Percentiles rank a stretch among this genome's conserved stretches.
Evolutionary conservation across 2,329 filamentous ascomycete genomes (phyloP).

Genomic region (Talaromyces verruculosus): DNA sequence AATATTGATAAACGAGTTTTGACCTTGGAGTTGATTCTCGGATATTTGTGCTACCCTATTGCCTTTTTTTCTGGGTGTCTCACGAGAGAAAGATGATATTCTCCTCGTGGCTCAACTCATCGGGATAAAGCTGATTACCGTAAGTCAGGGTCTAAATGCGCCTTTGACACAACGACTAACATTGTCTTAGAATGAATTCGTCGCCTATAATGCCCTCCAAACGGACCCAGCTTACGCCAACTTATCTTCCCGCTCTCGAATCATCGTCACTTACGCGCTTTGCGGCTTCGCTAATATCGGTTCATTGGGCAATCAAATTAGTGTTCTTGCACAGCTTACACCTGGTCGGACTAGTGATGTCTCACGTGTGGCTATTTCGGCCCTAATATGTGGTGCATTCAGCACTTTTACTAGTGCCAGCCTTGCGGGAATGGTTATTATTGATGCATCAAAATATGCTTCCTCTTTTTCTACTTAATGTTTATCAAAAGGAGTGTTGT

Average conservation of each 20-base stretch:
- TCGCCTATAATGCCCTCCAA: constrained; percentile 41
- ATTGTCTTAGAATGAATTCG: background rate
- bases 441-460: background rate
- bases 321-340: constrained; percentile 78
- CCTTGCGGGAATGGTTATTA: constrained; percentile 72
- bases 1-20: constrained; percentile 69
- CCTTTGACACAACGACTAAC: background rate
- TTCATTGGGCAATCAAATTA: constrained; percentile 85
- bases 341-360: constrained; percentile 73
- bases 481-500: background rate
- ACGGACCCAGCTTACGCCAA: constrained; percentile 52
- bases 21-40: constrained; percentile 71
- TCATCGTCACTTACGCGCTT: constrained; percentile 84
- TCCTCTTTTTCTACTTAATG: background rate
- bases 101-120: constrained; percentile 76
- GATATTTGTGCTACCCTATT: constrained; percentile 75
- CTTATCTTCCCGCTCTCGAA: constrained; percentile 67
- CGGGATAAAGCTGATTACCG: constrained; percentile 63
- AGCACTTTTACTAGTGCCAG: constrained; percentile 76
- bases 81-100: constrained; percentile 60
- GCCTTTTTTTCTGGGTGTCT: constrained; percentile 79
- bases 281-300: constrained; percentile 84
- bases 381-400: constrained; percentile 74
- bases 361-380: constrained; percentile 71
- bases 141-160: background rate